Evolutionary conservation across 805 yeast species (phyloP).

Genomic region (Barnettozyma californica): DNA sequence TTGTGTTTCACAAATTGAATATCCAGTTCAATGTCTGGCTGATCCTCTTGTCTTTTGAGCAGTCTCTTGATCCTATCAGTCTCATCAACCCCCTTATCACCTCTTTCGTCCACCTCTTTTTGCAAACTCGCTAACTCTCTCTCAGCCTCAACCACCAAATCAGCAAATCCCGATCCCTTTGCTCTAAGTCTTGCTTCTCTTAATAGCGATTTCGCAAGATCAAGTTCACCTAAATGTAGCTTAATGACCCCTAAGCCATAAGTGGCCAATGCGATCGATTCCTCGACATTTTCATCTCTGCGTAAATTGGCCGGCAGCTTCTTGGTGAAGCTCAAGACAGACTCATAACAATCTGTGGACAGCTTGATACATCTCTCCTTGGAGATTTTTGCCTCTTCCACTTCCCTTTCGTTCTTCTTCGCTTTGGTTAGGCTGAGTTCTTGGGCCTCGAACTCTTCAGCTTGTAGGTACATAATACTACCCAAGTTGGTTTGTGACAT

Average conservation of each 20-base stretch:
- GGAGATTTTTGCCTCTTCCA: constrained; percentile 17
- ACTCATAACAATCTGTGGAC: constrained; percentile 37
- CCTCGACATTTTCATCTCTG: constrained; percentile 42
- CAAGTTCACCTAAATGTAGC: constrained; percentile 52
- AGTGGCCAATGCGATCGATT: constrained; percentile 72
- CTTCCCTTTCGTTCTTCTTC: constrained; percentile 20
- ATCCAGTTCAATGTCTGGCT: constrained; percentile 19
- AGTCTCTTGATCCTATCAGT: constrained; percentile 14
- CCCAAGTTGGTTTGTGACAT: constrained; percentile 67
- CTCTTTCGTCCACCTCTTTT: constrained; percentile 18
- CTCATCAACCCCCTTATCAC: constrained; percentile 3
- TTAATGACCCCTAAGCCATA: constrained; percentile 82
- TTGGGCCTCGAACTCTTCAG: constrained; percentile 54
- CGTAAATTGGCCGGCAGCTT: constrained; percentile 32
- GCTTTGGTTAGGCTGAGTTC: constrained; percentile 31
- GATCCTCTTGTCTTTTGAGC: constrained; percentile 6
- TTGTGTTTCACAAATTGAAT: constrained; percentile 13
- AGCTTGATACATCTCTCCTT: constrained; percentile 28
- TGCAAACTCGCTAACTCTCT: constrained; percentile 54
- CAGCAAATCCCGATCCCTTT: constrained; percentile 56
- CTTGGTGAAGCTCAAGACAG: constrained; percentile 38
- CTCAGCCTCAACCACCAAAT: constrained; percentile 59
- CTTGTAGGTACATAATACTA: constrained; percentile 59
- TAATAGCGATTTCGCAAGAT: constrained; percentile 54
- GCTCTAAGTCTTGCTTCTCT: constrained; percentile 70